Evolutionary conservation across 192 early-diverging fungal genomes (phyloP).

Genomic region (Pilaira anomala): DNA sequence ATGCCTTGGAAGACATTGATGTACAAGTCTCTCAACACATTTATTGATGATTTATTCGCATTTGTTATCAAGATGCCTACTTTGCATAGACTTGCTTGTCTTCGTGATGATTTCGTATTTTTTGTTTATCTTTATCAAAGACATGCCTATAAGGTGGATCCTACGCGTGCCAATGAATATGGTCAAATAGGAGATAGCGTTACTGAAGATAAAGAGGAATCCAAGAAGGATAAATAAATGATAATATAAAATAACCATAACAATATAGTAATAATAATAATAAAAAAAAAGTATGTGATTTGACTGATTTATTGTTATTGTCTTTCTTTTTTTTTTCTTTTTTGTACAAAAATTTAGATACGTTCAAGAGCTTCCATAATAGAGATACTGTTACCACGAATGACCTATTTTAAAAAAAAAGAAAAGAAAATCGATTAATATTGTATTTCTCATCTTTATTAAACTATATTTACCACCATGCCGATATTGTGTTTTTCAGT

Average conservation of each 20-base stretch:
- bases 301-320: not conserved
- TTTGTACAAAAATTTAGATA: conserved; percentile 36
- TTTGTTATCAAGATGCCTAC: conserved; percentile 96
- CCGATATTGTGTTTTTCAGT: conserved; percentile 75
- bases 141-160: conserved; percentile 79
- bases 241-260: too few relatives aligned
- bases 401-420: conserved; percentile 41
- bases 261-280: too few relatives aligned
- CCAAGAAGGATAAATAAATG: conserved; percentile 18
- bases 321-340: not conserved
- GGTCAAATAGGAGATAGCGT: conserved; percentile 57
- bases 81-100: conserved; percentile 77
- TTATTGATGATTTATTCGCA: conserved; percentile 84
- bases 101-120: conserved; percentile 86
- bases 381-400: conserved; percentile 76
- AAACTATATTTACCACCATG: conserved; percentile 86
- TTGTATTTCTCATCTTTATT: too few relatives aligned
- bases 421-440: not conserved
- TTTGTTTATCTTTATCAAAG: conserved; percentile 84
- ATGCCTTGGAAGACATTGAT: conserved; percentile 94
- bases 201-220: conserved; percentile 15
- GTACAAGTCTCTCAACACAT: conserved; percentile 78
- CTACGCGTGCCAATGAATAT: conserved; percentile 85
- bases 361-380: conserved; percentile 68
- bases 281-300: too few relatives aligned